These are phyloP conservation scores for Ligustrum vulgare DNA, from an alignment of 257 asterid species.

Conservation along the genomic window DNA sequence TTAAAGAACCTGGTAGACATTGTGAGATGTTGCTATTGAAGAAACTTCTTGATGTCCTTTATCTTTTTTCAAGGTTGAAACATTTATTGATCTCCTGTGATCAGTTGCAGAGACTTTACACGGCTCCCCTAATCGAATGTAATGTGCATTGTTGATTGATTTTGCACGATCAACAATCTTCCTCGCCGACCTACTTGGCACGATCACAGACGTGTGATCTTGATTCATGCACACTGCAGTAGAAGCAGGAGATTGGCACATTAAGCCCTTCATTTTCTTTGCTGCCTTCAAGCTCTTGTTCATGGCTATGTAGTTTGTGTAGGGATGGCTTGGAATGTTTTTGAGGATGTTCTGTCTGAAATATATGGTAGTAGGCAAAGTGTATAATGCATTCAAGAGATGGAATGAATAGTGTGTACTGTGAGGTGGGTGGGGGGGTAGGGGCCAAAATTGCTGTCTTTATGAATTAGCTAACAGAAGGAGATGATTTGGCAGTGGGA, in stretches of 20 bases:
- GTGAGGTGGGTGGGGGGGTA: background rate
- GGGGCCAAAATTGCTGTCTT: constrained; percentile 14
- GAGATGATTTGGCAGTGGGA: constrained; percentile 13
- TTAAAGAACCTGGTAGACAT: constrained; percentile 43
- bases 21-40: constrained; percentile 32
- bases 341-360: constrained; percentile 5
- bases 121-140: constrained; percentile 33
- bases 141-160: constrained; percentile 22
- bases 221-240: constrained; percentile 63
- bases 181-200: constrained; percentile 25
- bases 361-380: background rate
- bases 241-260: constrained; percentile 55
- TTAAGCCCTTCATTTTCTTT: constrained; percentile 64
- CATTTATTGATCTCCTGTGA: constrained; percentile 21
- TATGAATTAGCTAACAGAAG: constrained; percentile 19
- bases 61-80: constrained; percentile 25
- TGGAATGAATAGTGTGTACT: background rate
- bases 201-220: constrained; percentile 44
- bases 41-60: constrained; percentile 26
- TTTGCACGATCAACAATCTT: constrained; percentile 24
- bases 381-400: background rate
- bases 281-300: constrained; percentile 29
- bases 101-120: constrained; percentile 11
- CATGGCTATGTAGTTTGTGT: constrained; percentile 19
- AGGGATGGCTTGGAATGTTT: background rate